phyloP scores from a whole-genome alignment of 306 rosid species.

The Medicago lupulina region DNA sequence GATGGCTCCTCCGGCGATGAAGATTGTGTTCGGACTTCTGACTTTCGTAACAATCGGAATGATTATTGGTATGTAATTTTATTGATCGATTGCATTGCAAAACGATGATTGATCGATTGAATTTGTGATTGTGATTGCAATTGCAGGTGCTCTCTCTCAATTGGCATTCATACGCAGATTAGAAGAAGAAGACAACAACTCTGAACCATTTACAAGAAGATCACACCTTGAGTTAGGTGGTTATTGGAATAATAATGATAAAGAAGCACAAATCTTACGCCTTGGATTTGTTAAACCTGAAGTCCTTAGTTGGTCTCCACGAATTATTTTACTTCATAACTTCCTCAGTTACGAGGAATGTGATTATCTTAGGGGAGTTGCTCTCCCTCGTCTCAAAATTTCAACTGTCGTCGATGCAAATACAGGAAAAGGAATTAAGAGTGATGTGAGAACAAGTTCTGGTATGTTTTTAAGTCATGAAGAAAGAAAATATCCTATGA shows the following conservation, averaged over 20 bases:
- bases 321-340: constrained; percentile 85
- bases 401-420: constrained; percentile 94
- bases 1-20: constrained; percentile 75
- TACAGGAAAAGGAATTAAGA: constrained; percentile 95
- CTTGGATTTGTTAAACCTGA: constrained; percentile 93
- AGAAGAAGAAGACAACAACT: constrained; percentile 47
- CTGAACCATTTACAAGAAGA: constrained; percentile 56
- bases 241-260: constrained; percentile 58
- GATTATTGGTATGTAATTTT: constrained; percentile 49
- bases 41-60: constrained; percentile 94
- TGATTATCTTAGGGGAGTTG: constrained; percentile 79
- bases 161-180: constrained; percentile 83
- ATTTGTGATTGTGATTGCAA: too few species aligned
- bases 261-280: constrained; percentile 76
- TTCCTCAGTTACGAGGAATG: constrained; percentile 95
- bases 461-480: constrained; percentile 82
- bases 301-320: constrained; percentile 92
- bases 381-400: constrained; percentile 82
- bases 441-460: constrained; percentile 93
- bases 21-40: constrained; percentile 80
- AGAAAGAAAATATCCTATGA: constrained; percentile 79
- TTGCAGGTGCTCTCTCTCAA: constrained; percentile 90
- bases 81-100: too few species aligned
- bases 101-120: too few species aligned
- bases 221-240: constrained; percentile 40